Base-by-base conservation (phyloP, 257 asterid species). In the Eucommia ulmoides region DNA sequence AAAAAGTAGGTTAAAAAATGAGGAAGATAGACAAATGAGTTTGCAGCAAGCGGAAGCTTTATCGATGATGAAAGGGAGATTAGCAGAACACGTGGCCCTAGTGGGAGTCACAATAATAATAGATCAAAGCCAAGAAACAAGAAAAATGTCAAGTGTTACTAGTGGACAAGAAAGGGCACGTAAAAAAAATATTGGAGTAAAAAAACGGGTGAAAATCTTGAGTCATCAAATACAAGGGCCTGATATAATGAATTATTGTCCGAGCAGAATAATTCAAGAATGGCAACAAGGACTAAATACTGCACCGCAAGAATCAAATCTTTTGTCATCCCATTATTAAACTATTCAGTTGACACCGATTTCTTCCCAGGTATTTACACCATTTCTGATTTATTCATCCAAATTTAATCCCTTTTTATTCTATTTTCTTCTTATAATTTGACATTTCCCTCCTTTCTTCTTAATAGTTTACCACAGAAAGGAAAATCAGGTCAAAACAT, bases 291-390 rank as follows among this genome's bases (percentile, higher is more conserved):
- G 63, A 89, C 96, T 24, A 89, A 85, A 33, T 89, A 85, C 65
- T 89, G 98, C 86, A 89, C 96, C 19, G 53, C 93, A 45, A 80
- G 98, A 69, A 89, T 89, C 33, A 89, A 85, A 58, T 89, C 98
- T 3, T 89, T 89, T 24, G 80, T 86, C 56, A 55, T 89, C 63
- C 98, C 98, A 33, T 41, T 89, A 24, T 75, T 94, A 33, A 89
- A 89, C 67, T 89, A 73, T 63, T 80, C 98, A 0, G 68, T 89
- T 7, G 92, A 89, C 52, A 72, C 93, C 19, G 75, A 72, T 55
- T 80, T 56, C 65, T 85, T 89, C 46, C 96, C 98, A 69, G 98
- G 98, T 89, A n/a, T n/a, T n/a, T n/a, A n/a, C n/a, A n/a, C n/a
- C n/a, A n/a, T n/a, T n/a, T n/a, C n/a, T n/a, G n/a, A n/a, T n/a